A percentile compares a stretch with the other conserved stretches of the same genome.
Evolutionary conservation across 1,284 basidiomycete species (phyloP).

Genomic region (Cryptococcus sp.): DNA sequence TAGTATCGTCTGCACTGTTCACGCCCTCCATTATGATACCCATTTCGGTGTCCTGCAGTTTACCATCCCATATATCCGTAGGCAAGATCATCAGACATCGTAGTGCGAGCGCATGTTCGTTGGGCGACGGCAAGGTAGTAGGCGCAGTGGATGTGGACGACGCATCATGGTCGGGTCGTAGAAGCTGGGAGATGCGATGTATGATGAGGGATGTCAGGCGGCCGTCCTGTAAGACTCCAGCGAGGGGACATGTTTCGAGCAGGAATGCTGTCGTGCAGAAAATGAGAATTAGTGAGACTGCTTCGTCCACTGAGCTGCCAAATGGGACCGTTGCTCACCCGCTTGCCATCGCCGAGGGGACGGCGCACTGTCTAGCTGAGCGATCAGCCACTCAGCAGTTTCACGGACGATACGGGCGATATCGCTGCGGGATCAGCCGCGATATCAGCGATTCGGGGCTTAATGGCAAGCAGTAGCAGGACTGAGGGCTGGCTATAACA

Average conservation of each 20-base stretch:
- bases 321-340: constrained; percentile 7
- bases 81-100: constrained; percentile 38
- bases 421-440: background rate
- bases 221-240: background rate
- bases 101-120: constrained; percentile 40
- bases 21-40: constrained; percentile 43
- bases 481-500: background rate
- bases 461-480: background rate
- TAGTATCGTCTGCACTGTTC: constrained; percentile 35
- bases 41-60: constrained; percentile 42
- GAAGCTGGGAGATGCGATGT: constrained; percentile 3
- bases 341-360: constrained; percentile 1
- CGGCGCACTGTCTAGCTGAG: background rate
- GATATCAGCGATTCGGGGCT: background rate
- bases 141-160: constrained; percentile 3
- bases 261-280: constrained; percentile 19
- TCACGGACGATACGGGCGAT: background rate
- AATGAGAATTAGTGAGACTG: background rate
- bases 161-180: background rate
- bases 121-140: constrained; percentile 20
- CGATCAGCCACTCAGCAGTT: background rate
- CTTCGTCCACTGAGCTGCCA: background rate
- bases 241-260: constrained; percentile 17
- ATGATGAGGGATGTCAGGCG: background rate
- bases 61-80: constrained; percentile 27